These are phyloP conservation scores for Globisporangium paroecandrum DNA, from an alignment of 352 stramenopile genomes.

Conservation along the genomic window DNA sequence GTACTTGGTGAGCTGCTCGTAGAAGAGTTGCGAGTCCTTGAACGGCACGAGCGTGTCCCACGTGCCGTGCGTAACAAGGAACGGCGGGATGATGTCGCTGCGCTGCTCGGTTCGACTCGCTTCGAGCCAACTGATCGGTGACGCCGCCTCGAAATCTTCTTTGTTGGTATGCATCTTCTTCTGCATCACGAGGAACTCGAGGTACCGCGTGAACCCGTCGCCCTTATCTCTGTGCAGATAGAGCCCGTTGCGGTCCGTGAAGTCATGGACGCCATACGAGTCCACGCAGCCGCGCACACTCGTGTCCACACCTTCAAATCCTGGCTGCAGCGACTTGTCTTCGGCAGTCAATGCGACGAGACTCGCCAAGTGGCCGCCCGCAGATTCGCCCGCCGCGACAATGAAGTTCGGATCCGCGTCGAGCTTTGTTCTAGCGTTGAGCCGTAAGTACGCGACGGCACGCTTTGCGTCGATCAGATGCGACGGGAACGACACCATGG, in stretches of 20 bases:
- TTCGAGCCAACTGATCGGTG: constrained; percentile 51
- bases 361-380: constrained; percentile 63
- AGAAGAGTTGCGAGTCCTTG: constrained; percentile 69
- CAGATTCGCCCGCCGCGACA: constrained; percentile 66
- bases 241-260: constrained; percentile 63
- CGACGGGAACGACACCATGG: constrained; percentile 60
- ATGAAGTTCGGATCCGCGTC: constrained; percentile 64
- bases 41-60: constrained; percentile 72
- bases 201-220: constrained; percentile 57
- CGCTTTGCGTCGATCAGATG: constrained; percentile 73
- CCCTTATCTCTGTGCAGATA: constrained; percentile 58
- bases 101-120: constrained; percentile 28
- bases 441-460: constrained; percentile 62
- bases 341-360: constrained; percentile 61
- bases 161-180: constrained; percentile 43
- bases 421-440: constrained; percentile 37
- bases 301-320: constrained; percentile 74
- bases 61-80: constrained; percentile 66
- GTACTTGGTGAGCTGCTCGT: constrained; percentile 30
- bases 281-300: constrained; percentile 69
- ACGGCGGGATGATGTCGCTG: constrained; percentile 50
- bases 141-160: constrained; percentile 54
- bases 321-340: constrained; percentile 65
- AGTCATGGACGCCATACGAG: constrained; percentile 75
- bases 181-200: constrained; percentile 71